Percentiles rank a stretch among this genome's conserved stretches.
phyloP scores from a whole-genome alignment of 2,329 filamentous ascomycete species.

The Podosphaera fusca region DNA sequence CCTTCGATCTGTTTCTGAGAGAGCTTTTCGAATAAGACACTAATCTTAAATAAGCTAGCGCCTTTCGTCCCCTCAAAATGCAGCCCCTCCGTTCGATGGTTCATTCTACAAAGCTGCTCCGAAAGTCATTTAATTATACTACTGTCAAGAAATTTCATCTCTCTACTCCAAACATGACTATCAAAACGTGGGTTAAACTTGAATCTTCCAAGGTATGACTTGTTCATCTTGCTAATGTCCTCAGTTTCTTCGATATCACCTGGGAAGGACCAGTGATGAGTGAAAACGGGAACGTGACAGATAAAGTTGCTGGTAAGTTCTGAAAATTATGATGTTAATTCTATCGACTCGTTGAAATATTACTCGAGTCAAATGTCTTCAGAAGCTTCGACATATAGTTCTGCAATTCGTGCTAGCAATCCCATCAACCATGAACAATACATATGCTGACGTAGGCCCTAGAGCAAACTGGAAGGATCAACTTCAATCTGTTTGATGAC shows the following conservation, averaged over 20 bases:
- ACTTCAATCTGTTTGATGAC: slow-evolving; percentile 56
- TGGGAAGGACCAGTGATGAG: slow-evolving; percentile 53
- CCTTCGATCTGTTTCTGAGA: no score
- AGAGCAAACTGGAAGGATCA: slow-evolving; percentile 57
- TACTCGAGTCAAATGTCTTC: no score
- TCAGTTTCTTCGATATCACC: slow-evolving; percentile 46
- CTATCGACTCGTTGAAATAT: no score
- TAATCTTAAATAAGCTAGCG: no score
- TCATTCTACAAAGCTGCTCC: slow-evolving; percentile 19
- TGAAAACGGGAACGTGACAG: slow-evolving; percentile 30
- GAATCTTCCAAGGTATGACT: slow-evolving; percentile 3
- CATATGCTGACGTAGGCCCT: background rate
- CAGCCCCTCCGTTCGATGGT: slow-evolving; percentile 2
- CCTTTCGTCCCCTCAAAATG: slow-evolving; percentile 2
- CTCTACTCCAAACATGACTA: slow-evolving; percentile 50
- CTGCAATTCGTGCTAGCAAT: background rate
- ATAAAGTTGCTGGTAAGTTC: slow-evolving; percentile 34
- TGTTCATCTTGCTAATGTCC: slow-evolving; percentile 6
- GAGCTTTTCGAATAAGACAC: no score
- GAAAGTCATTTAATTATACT: slow-evolving; percentile 18
- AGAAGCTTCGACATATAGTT: no score
- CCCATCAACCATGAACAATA: background rate
- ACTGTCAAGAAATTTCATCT: slow-evolving; percentile 30
- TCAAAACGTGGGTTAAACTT: slow-evolving; percentile 37
- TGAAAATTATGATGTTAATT: no score